Base-by-base conservation (phyloP, 2,329 filamentous ascomycete genomes). In the Aspergillus texensis region DNA sequence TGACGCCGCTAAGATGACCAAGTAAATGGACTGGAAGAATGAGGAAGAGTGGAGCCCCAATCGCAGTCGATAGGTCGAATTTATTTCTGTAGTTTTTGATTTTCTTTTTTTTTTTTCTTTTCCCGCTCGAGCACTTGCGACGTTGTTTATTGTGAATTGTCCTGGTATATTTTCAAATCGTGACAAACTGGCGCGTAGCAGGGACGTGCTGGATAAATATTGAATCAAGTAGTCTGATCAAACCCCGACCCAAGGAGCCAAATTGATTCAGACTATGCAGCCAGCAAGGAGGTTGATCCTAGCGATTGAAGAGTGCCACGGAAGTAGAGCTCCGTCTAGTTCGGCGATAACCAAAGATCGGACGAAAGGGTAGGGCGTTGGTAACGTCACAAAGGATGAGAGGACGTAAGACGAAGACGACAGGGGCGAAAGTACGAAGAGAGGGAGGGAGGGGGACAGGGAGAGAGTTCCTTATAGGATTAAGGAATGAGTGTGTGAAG, bases 201-300 rank as follows among this genome's bases (percentile, higher is more conserved):
- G 66, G 65, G 66, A 64, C 41, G 61, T 65, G 61, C 62, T 59
- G 63, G 64, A 62, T 52, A 57, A 26, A 65, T 56, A 61, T 64
- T 54, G 58, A 62, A 62, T 63, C 60, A 59, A 63, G 54, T 52
- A 65, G 68, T 67, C 65, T 61, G 67, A 65, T 68, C 64, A 61
- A 48, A 65, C 34, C 52, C 52, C 32, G 58, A 67, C 58, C 58
- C 62, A 58, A 55, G 39, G 60, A 63, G 53, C 62, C 60, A 62
- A 61, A 57, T 57, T 52, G 60, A 68, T 72, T 68, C 65, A 67
- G 71, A 66, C 68, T 70, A 70, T 71, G 73, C 70, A 67, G 69
- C 69, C 73, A 68, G 73, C 73, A 77, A 75, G 75, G 69, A 68
- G 68, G 70, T 69, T 71, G 67, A 74, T 73, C 70, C 69, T 72